These are phyloP conservation scores for Fusarium cyanostomum DNA, from an alignment of 2,329 filamentous ascomycete species.

Conservation along the genomic window DNA sequence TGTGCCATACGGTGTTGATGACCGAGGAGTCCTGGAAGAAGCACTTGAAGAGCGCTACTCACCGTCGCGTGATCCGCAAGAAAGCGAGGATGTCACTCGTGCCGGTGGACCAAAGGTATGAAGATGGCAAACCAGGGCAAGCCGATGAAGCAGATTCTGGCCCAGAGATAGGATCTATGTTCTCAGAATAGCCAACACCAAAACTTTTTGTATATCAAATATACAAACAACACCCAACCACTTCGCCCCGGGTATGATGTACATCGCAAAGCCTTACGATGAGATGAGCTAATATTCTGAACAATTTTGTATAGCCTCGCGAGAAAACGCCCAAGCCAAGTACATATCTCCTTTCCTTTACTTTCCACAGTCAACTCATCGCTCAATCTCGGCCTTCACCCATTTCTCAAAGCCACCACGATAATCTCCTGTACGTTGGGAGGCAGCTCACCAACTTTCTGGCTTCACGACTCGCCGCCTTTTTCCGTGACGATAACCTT, in stretches of 20 bases:
- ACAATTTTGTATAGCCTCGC: background rate
- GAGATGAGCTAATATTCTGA: background rate
- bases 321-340: background rate
- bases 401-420: conserved; percentile 82
- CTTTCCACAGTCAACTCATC: too few species aligned
- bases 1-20: conserved; percentile 72
- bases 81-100: conserved; percentile 52
- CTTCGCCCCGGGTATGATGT: background rate
- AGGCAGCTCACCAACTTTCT: conserved; percentile 84
- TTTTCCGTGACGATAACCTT: conserved; percentile 77
- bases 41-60: conserved; percentile 51
- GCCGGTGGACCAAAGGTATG: conserved; percentile 36
- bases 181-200: conserved; percentile 32
- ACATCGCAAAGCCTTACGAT: background rate
- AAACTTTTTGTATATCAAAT: background rate
- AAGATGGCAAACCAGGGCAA: conserved; percentile 6
- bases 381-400: conserved; percentile 75
- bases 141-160: conserved; percentile 34
- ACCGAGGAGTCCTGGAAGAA: conserved; percentile 61
- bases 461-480: conserved; percentile 73
- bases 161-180: conserved; percentile 44
- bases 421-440: conserved; percentile 90
- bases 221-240: background rate
- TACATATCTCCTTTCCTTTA: background rate
- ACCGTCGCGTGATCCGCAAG: conserved; percentile 48